Conservation (phyloP, 169 alveolate genomes). For the Cryptosporidium canis region DNA sequence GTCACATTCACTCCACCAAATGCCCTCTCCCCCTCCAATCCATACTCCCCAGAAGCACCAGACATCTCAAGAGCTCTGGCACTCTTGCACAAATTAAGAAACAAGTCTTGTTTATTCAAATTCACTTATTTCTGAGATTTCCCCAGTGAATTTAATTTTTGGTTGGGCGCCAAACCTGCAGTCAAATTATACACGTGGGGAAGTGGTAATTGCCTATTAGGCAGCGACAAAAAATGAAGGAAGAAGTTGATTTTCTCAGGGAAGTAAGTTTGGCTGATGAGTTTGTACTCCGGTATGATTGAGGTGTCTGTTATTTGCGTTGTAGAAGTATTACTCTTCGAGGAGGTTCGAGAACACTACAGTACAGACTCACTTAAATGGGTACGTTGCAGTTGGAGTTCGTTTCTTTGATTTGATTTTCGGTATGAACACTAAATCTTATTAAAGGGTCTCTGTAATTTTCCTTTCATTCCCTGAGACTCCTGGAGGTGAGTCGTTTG, state of each 20-base stretch:
- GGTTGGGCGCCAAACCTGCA: background rate
- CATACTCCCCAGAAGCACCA: background rate
- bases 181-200: background rate
- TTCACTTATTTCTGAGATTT: background rate
- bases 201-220: background rate
- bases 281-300: background rate
- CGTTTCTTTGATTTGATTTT: background rate
- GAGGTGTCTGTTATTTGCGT: background rate
- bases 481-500: background rate
- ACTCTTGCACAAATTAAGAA: no score
- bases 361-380: constrained; percentile 52
- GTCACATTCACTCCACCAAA: background rate
- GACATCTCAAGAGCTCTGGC: background rate
- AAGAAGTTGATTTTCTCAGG: constrained; percentile 1
- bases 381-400: constrained; percentile 18
- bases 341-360: constrained; percentile 23
- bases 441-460: constrained; percentile 33
- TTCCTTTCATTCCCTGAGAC: background rate
- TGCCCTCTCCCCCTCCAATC: background rate
- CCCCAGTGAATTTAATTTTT: background rate
- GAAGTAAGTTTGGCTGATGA: constrained; percentile 17
- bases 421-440: background rate
- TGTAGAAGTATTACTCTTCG: constrained; percentile 22
- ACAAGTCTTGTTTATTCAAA: no score
- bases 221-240: background rate